These are phyloP conservation scores for Fusarium neocosmosporiellum DNA, from an alignment of 2,329 filamentous ascomycete genomes.

Conservation along the genomic window DNA sequence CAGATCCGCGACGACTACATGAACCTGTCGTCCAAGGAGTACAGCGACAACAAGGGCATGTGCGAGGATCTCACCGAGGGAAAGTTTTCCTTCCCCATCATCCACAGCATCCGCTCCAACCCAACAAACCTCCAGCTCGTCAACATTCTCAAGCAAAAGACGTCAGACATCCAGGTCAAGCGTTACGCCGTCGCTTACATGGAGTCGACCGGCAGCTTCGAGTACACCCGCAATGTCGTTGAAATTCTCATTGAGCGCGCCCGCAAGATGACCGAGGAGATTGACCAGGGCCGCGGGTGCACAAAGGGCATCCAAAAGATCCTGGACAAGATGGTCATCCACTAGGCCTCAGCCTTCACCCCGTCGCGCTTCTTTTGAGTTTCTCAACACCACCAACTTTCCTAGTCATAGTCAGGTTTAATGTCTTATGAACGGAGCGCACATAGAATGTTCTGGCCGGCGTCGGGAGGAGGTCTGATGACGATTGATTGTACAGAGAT, in stretches of 20 bases:
- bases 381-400: conserved; percentile 1
- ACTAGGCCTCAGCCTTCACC: conserved; percentile 1
- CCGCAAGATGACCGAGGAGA: conserved; percentile 68
- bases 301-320: conserved; percentile 72
- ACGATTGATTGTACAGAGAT: conserved; percentile 15
- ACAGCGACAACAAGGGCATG: conserved; percentile 90
- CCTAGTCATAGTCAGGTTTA: conserved; percentile 23
- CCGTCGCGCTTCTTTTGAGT: neutral
- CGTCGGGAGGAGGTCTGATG: conserved; percentile 26
- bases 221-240: conserved; percentile 80
- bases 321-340: conserved; percentile 71
- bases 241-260: conserved; percentile 73
- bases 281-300: conserved; percentile 71
- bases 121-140: conserved; percentile 82
- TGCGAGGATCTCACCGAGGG: conserved; percentile 97
- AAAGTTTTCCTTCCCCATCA: conserved; percentile 96
- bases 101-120: conserved; percentile 87
- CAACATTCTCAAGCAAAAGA: conserved; percentile 93
- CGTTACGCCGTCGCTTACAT: conserved; percentile 91
- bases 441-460: conserved; percentile 41
- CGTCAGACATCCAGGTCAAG: conserved; percentile 88
- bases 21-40: conserved; percentile 81
- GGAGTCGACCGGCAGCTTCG: conserved; percentile 89
- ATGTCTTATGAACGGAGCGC: conserved; percentile 38
- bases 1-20: conserved; percentile 95